phyloP scores from a whole-genome alignment of 495 filamentous ascomycete genomes.

The Neurospora intermedia region DNA sequence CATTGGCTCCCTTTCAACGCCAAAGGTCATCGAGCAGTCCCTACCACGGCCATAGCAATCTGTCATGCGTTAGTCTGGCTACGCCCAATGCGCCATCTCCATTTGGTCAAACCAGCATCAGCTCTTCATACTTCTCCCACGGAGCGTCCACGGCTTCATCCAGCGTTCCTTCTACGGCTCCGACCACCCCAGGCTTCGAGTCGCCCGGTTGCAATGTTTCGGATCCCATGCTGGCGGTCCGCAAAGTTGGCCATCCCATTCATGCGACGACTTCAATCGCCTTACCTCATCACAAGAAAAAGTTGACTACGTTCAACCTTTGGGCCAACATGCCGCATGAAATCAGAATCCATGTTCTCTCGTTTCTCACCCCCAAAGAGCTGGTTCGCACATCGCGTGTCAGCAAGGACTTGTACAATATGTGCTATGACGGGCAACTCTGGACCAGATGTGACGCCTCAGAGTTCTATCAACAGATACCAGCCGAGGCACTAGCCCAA shows the following conservation, averaged over 20 bases:
- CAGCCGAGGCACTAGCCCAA: slow-evolving; percentile 69
- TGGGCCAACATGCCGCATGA: slow-evolving; percentile 77
- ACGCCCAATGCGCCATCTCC: slow-evolving; percentile 40
- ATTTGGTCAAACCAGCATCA: slow-evolving; percentile 36
- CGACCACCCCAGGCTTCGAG: slow-evolving; percentile 38
- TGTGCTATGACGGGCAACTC: slow-evolving; percentile 92
- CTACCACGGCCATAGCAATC: slow-evolving; percentile 39
- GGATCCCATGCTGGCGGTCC: slow-evolving; percentile 25
- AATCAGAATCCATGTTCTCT: slow-evolving; percentile 67
- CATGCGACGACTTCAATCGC: slow-evolving; percentile 40
- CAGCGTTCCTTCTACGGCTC: slow-evolving; percentile 51
- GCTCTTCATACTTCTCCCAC: slow-evolving; percentile 48
- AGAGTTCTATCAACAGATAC: slow-evolving; percentile 77
- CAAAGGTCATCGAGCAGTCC: slow-evolving; percentile 57
- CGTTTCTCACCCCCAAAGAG: slow-evolving; percentile 67
- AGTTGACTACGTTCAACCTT: slow-evolving; percentile 50
- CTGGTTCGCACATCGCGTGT: slow-evolving; percentile 72
- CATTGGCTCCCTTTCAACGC: slow-evolving; percentile 54
- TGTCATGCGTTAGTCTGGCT: slow-evolving; percentile 79
- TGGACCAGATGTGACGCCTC: slow-evolving; percentile 80
- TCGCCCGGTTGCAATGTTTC: slow-evolving; percentile 22
- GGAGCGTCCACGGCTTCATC: slow-evolving; percentile 49
- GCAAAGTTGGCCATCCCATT: slow-evolving; percentile 21
- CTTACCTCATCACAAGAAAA: slow-evolving; percentile 47
- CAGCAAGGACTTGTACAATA: slow-evolving; percentile 68